phyloP scores from a whole-genome alignment of 2,329 filamentous ascomycete genomes.

The Huntiella bhutanensis region DNA sequence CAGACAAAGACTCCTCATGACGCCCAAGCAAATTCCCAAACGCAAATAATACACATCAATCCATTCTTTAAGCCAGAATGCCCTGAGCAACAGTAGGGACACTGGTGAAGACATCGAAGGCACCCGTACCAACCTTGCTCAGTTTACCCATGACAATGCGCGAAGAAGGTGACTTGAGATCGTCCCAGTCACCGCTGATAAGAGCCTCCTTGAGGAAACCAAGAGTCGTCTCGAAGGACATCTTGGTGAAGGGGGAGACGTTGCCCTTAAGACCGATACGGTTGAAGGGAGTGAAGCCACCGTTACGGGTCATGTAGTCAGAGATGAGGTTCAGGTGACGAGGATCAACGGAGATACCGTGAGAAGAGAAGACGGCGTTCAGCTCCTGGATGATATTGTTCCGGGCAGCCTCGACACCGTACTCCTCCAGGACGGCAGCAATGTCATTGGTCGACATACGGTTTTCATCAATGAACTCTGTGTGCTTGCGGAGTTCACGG shows the following conservation, averaged over 20 bases:
- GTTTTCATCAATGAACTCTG: conserved; percentile 71
- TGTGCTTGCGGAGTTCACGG: conserved; percentile 73
- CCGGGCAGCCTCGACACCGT: conserved; percentile 86
- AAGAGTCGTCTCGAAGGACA: conserved; percentile 97
- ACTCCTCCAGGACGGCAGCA: conserved; percentile 60
- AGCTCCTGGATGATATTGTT: conserved; percentile 76
- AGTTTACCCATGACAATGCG: conserved; percentile 75
- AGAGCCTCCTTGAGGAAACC: conserved; percentile 86
- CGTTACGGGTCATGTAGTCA: conserved; percentile 92
- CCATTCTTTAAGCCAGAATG: conserved; percentile 18
- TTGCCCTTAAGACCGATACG: conserved; percentile 72
- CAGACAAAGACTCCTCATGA: neutral
- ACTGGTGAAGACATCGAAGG: conserved; percentile 66
- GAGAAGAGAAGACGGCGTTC: conserved; percentile 64
- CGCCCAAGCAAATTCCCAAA: neutral
- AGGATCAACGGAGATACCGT: conserved; percentile 82
- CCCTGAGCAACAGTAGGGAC: conserved; percentile 28
- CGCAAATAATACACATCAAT: neutral
- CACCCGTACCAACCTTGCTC: conserved; percentile 70
- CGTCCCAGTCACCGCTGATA: conserved; percentile 76
- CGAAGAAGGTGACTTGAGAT: conserved; percentile 66
- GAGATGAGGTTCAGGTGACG: conserved; percentile 89
- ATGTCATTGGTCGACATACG: conserved; percentile 85
- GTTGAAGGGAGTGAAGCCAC: conserved; percentile 80
- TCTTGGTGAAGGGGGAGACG: conserved; percentile 87